phyloP scores from a whole-genome alignment of 192 early-diverging fungal genomes.

The Coemansia sp. region DNA sequence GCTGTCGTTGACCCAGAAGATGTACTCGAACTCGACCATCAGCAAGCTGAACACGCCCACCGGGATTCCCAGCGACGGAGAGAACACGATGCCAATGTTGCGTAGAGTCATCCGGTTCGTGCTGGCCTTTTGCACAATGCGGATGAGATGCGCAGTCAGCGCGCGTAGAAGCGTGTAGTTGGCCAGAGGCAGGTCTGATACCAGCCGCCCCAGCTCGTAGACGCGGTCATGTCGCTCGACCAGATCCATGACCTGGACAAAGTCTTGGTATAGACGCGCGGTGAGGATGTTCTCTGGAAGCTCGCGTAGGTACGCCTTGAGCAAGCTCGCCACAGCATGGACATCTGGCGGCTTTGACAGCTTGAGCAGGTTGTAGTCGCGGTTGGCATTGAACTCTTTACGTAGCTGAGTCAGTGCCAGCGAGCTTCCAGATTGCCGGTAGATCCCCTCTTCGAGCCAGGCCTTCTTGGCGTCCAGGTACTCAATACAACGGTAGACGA shows the following conservation, averaged over 20 bases:
- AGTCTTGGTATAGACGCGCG: slow-evolving; percentile 75
- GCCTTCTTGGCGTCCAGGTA: slow-evolving; percentile 90
- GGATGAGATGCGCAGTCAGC: slow-evolving; percentile 83
- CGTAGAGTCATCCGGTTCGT: slow-evolving; percentile 93
- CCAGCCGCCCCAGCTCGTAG: slow-evolving; percentile 71
- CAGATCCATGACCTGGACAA: slow-evolving; percentile 78
- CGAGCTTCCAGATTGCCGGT: slow-evolving; percentile 80
- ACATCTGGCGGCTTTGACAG: slow-evolving; percentile 69
- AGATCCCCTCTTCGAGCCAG: slow-evolving; percentile 88
- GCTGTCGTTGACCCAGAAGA: slow-evolving; percentile 69
- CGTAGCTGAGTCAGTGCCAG: slow-evolving; percentile 68
- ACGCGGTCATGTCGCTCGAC: slow-evolving; percentile 75
- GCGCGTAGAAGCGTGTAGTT: slow-evolving; percentile 89
- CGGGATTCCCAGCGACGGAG: slow-evolving; percentile 89
- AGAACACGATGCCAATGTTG: slow-evolving; percentile 95
- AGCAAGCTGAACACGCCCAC: slow-evolving; percentile 89
- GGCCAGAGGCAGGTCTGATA: slow-evolving; percentile 68
- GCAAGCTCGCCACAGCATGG: slow-evolving; percentile 86
- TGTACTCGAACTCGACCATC: slow-evolving; percentile 83
- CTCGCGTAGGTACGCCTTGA: slow-evolving; percentile 90
- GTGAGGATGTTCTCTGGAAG: slow-evolving; percentile 84
- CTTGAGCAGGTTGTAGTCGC: slow-evolving; percentile 46
- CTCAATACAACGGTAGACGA: slow-evolving; percentile 94
- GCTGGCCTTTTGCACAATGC: slow-evolving; percentile 76
- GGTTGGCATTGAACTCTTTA: slow-evolving; percentile 68